A percentile compares a stretch with the other conserved stretches of the same genome.
Evolutionary conservation across 306 rosid species (phyloP).

Genomic region (Medicago lupulina): DNA sequence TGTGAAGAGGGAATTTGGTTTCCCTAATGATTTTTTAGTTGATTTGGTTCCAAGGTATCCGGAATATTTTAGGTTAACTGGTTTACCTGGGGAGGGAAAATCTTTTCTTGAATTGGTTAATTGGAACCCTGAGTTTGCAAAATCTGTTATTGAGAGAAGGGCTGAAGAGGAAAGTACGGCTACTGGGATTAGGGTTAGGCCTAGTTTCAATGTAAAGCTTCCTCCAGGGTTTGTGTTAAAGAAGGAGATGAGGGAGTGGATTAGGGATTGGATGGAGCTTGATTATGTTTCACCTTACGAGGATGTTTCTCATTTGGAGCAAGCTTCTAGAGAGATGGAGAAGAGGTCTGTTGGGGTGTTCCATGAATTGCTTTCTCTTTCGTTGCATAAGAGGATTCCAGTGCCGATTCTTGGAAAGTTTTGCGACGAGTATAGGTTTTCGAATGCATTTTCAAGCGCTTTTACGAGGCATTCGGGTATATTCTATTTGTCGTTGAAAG

Average conservation of each 20-base stretch:
- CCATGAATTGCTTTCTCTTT: slow-evolving; percentile 67
- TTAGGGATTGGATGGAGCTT: slow-evolving; percentile 93
- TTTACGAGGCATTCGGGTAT: slow-evolving; percentile 89
- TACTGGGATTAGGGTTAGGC: slow-evolving; percentile 73
- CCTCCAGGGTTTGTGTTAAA: slow-evolving; percentile 74
- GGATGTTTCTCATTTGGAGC: slow-evolving; percentile 68
- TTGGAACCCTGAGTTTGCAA: slow-evolving; percentile 74
- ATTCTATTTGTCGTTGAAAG: slow-evolving; percentile 85
- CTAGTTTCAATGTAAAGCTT: slow-evolving; percentile 72
- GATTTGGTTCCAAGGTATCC: slow-evolving; percentile 80
- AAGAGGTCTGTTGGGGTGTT: slow-evolving; percentile 56
- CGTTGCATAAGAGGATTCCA: slow-evolving; percentile 72
- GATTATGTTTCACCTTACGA: slow-evolving; percentile 76
- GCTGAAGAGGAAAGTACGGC: slow-evolving; percentile 69
- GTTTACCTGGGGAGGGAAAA: slow-evolving; percentile 70
- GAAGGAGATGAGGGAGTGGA: slow-evolving; percentile 94
- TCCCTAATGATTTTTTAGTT: slow-evolving; percentile 83
- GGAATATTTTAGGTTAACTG: slow-evolving; percentile 69
- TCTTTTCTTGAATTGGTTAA: slow-evolving; percentile 73
- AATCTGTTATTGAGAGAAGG: slow-evolving; percentile 77
- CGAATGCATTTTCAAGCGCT: slow-evolving; percentile 68
- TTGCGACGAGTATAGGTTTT: slow-evolving; percentile 76
- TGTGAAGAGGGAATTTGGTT: slow-evolving; percentile 89
- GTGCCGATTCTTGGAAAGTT: slow-evolving; percentile 85
- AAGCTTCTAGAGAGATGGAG: slow-evolving; percentile 70